These are phyloP conservation scores for Eucalyptus virginea DNA, from an alignment of 345 rosid species.

Conservation along the genomic window DNA sequence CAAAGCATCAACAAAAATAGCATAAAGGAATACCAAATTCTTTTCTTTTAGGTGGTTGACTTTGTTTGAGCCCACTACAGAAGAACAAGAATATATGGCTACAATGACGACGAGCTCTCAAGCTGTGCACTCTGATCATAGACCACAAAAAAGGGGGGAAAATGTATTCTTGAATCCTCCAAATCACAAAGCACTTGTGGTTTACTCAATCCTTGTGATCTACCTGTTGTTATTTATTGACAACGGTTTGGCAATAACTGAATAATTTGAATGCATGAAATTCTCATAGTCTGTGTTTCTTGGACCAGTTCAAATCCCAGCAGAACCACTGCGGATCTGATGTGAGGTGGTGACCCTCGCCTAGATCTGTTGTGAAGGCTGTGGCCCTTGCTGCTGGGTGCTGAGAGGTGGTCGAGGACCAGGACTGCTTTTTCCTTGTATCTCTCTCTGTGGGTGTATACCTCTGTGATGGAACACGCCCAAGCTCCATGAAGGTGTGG, in stretches of 20 bases:
- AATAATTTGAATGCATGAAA: background rate
- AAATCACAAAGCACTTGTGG: background rate
- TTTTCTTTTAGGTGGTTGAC: background rate
- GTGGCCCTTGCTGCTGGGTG: background rate
- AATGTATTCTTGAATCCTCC: background rate
- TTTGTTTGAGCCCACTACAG: background rate
- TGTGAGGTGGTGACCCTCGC: background rate
- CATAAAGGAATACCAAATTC: background rate
- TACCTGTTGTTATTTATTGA: background rate
- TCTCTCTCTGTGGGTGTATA: background rate
- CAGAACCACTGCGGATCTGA: background rate
- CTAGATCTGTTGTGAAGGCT: background rate
- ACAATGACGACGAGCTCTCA: background rate
- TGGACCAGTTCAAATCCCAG: background rate
- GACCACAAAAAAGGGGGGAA: rapidly evolving
- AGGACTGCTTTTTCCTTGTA: background rate
- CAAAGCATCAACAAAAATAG: background rate
- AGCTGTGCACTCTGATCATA: background rate
- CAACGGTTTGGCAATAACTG: background rate
- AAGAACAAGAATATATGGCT: background rate
- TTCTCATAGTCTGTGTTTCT: background rate
- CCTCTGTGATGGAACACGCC: background rate
- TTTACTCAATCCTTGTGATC: background rate
- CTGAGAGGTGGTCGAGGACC: background rate
- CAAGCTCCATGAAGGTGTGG: too few relatives aligned